A percentile compares a stretch with the other conserved stretches of the same genome.
These are phyloP conservation scores for Hypoxylon subgilvum DNA, from an alignment of 495 filamentous ascomycete genomes.

Conservation along the genomic window DNA sequence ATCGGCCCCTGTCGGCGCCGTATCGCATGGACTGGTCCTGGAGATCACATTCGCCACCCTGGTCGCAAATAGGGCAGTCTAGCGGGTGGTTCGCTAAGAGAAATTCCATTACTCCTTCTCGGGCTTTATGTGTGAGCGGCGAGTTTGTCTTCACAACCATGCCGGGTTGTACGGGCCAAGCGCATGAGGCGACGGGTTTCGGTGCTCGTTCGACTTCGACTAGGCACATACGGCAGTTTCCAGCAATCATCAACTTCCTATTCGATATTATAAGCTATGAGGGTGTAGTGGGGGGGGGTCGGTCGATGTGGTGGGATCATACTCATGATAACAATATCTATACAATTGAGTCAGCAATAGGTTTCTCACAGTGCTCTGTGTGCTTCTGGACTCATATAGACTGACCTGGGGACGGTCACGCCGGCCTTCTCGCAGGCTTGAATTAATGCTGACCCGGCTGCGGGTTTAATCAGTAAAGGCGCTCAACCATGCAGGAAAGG, in stretches of 20 bases:
- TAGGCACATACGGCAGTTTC: conserved; percentile 99
- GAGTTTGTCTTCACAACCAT: conserved; percentile 99
- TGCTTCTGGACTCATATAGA: conserved; percentile 4
- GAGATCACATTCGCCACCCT: conserved; percentile 97
- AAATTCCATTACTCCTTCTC: conserved; percentile 99
- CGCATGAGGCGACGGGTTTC: conserved; percentile 97
- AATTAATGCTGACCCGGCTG: conserved; percentile 90
- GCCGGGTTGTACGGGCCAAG: conserved; percentile 96
- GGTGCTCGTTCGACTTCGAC: conserved; percentile 95
- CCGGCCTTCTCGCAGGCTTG: conserved; percentile 99
- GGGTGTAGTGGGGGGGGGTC: conserved; percentile 25
- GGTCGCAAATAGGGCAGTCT: conserved; percentile 97
- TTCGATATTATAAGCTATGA: conserved; percentile 43
- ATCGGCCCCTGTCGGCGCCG: conserved; percentile 91
- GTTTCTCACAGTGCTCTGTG: background rate
- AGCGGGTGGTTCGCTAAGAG: conserved; percentile 95
- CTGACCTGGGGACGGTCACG: conserved; percentile 80
- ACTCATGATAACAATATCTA: conserved; percentile 99
- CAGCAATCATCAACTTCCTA: conserved; percentile 96
- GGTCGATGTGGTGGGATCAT: conserved; percentile 40
- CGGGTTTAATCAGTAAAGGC: conserved; percentile 38
- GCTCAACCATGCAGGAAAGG: conserved; percentile 26
- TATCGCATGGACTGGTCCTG: conserved; percentile 99
- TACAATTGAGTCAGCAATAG: conserved; percentile 49
- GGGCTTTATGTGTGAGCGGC: conserved; percentile 91